Conservation (phyloP, 768 basidiomycete genomes). For the Butyriboletus loyo region DNA sequence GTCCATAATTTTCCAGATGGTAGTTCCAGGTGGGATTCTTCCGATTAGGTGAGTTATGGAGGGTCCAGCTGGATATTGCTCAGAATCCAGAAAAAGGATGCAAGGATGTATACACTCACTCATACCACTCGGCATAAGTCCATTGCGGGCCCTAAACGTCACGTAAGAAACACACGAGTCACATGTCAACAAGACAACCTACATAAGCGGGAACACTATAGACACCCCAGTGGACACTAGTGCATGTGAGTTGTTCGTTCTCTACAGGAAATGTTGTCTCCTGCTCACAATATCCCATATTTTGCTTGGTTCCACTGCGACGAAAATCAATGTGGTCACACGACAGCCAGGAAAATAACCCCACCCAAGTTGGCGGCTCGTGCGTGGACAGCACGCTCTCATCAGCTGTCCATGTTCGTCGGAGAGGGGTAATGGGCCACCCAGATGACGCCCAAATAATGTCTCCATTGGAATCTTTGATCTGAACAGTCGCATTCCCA, state of each 20-base stretch:
- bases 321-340: neutral
- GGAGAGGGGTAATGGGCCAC: conserved; percentile 39
- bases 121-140: conserved; percentile 55
- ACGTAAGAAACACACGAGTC: neutral
- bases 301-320: conserved; percentile 49
- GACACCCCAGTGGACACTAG: conserved; percentile 51
- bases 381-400: conserved; percentile 38
- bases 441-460: conserved; percentile 35
- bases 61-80: conserved; percentile 30
- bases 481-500: conserved; percentile 29
- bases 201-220: conserved; percentile 48
- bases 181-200: neutral
- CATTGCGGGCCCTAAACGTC: conserved; percentile 35
- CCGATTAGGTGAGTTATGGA: conserved; percentile 36
- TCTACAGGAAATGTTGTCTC: neutral
- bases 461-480: conserved; percentile 35
- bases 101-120: conserved; percentile 33
- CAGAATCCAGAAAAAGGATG: no score
- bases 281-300: conserved; percentile 47
- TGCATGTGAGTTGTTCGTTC: neutral
- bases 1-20: conserved; percentile 49
- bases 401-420: conserved; percentile 40
- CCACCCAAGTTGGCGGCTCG: conserved; percentile 55
- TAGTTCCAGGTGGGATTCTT: conserved; percentile 46
- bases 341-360: conserved; percentile 3